Evolutionary conservation across 2,329 filamentous ascomycete species (phyloP).

Genomic region (Lecanosticta acicola): DNA sequence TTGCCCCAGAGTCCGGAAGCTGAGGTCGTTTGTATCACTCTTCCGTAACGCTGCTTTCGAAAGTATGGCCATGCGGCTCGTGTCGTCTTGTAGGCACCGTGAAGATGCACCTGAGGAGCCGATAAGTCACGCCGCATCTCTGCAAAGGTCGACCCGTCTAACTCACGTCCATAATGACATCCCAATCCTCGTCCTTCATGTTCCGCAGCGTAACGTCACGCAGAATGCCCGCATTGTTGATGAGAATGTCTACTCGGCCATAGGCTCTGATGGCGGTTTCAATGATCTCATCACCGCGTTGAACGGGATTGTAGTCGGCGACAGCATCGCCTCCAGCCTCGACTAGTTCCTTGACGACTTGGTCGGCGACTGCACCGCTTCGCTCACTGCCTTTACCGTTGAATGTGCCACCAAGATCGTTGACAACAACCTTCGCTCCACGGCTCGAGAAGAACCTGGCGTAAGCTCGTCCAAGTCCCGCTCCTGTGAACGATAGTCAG

Average conservation of each 20-base stretch:
- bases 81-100: slow-evolving; percentile 90
- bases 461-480: slow-evolving; percentile 74
- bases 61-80: slow-evolving; percentile 99
- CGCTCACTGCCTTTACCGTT: slow-evolving; percentile 87
- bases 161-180: slow-evolving; percentile 66
- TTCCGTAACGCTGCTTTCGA: slow-evolving; percentile 95
- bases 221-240: slow-evolving; percentile 84
- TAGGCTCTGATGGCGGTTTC: slow-evolving; percentile 72
- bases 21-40: slow-evolving; percentile 90
- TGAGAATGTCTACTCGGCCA: slow-evolving; percentile 85
- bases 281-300: slow-evolving; percentile 88
- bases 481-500: slow-evolving; percentile 28
- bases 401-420: slow-evolving; percentile 86
- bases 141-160: no score
- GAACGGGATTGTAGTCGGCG: slow-evolving; percentile 91
- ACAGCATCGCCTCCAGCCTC: slow-evolving; percentile 86
- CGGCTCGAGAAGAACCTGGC: slow-evolving; percentile 81
- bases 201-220: slow-evolving; percentile 96
- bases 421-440: slow-evolving; percentile 89
- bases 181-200: slow-evolving; percentile 93
- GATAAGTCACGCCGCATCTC: no score
- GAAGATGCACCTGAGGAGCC: slow-evolving; percentile 71
- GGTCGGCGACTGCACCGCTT: slow-evolving; percentile 60
- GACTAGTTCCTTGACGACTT: slow-evolving; percentile 74
- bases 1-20: slow-evolving; percentile 97